phyloP scores from a whole-genome alignment of 208 protist genomes.

The Herpetomonas tarakana region DNA sequence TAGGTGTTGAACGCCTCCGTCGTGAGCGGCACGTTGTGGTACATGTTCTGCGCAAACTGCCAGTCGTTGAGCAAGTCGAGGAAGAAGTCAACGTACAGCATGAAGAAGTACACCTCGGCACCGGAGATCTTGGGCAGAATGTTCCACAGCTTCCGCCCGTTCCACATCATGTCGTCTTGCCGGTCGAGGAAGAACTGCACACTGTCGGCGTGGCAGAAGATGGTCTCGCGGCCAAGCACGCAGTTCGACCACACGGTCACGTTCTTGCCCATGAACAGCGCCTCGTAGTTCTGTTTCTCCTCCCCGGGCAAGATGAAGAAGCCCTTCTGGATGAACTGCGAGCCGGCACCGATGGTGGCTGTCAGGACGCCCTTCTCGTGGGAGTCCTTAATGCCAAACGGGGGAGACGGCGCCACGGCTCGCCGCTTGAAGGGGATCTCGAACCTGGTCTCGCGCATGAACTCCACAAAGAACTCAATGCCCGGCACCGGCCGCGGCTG shows the following conservation, averaged over 20 bases:
- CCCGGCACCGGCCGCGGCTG: slow-evolving; percentile 62
- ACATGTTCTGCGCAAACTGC: slow-evolving; percentile 81
- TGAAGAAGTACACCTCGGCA: slow-evolving; percentile 70
- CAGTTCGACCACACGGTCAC: slow-evolving; percentile 65
- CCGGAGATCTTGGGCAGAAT: slow-evolving; percentile 51
- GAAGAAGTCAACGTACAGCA: slow-evolving; percentile 79
- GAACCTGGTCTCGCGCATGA: slow-evolving; percentile 60
- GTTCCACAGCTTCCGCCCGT: slow-evolving; percentile 75
- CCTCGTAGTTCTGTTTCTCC: slow-evolving; percentile 62
- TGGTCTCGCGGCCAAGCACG: slow-evolving; percentile 54
- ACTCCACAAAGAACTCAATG: slow-evolving; percentile 79
- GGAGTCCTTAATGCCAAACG: slow-evolving; percentile 82
- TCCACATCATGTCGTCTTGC: slow-evolving; percentile 70
- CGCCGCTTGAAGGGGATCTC: slow-evolving; percentile 83
- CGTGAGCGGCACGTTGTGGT: slow-evolving; percentile 70
- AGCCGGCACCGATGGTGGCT: slow-evolving; percentile 51
- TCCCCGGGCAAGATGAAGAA: slow-evolving; percentile 63
- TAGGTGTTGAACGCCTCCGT: slow-evolving; percentile 80
- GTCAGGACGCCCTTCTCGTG: slow-evolving; percentile 55
- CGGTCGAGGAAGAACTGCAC: slow-evolving; percentile 79
- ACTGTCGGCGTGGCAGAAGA: slow-evolving; percentile 45
- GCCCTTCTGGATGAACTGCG: slow-evolving; percentile 81
- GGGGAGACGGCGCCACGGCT: slow-evolving; percentile 59
- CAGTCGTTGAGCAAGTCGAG: slow-evolving; percentile 83
- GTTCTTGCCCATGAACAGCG: slow-evolving; percentile 58